Conservation (phyloP, 257 asterid genomes). For the Penstemon newberryi region DNA sequence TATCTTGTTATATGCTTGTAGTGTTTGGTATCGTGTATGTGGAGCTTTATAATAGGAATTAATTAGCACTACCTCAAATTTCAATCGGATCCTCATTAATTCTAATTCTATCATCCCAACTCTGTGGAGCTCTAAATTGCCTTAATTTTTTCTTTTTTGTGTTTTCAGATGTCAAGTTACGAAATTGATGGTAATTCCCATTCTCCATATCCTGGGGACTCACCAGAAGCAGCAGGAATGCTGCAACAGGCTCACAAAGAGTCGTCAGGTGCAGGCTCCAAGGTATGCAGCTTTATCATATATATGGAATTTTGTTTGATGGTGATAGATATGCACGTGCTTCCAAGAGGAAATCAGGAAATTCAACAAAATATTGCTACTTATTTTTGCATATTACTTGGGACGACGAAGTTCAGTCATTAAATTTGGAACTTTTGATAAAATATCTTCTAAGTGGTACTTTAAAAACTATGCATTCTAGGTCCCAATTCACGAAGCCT, state of each 20-base stretch:
- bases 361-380: not conserved
- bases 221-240: slow-evolving; percentile 24
- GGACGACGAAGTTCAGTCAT: slow-evolving; percentile 3
- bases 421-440: not conserved
- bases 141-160: not conserved
- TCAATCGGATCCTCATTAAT: not conserved
- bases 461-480: not conserved
- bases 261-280: slow-evolving; percentile 30
- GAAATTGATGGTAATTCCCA: not conserved
- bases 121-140: not conserved
- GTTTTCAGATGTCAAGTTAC: slow-evolving; percentile 28
- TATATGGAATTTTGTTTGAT: slow-evolving; percentile 15
- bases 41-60: too few relatives aligned
- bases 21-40: too few relatives aligned
- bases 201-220: slow-evolving; percentile 26
- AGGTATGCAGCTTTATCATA: slow-evolving; percentile 30
- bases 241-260: slow-evolving; percentile 27
- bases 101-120: not conserved
- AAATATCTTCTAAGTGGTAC: not conserved
- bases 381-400: not conserved
- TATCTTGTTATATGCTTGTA: too few relatives aligned
- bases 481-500: not conserved
- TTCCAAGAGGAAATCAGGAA: not conserved
- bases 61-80: too few relatives aligned
- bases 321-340: slow-evolving; percentile 13